Percentiles rank a stretch among this genome's conserved stretches.
These are phyloP conservation scores for Oryza nivara DNA, from an alignment of 176 grass and related monocot genomes.

Conservation along the genomic window DNA sequence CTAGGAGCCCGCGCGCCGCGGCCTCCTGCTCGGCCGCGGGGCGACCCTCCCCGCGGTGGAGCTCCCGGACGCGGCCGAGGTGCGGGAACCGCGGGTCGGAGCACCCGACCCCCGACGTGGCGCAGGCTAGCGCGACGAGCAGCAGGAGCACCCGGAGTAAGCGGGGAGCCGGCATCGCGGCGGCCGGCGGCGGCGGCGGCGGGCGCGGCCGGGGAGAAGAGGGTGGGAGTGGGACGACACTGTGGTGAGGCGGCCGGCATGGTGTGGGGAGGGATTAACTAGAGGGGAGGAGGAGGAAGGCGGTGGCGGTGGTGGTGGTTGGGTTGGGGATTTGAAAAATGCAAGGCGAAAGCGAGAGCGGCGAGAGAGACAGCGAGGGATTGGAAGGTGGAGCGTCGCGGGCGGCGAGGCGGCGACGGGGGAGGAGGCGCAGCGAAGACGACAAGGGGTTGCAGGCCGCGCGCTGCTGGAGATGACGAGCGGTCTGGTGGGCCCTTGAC, in stretches of 20 bases:
- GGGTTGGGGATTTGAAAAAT: conserved; percentile 28
- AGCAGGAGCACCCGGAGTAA: conserved; percentile 13
- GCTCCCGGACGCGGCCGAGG: conserved; percentile 54
- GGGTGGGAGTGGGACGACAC: not conserved
- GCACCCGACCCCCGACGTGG: conserved; percentile 12
- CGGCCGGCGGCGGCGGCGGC: not conserved
- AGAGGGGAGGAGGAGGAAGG: not conserved
- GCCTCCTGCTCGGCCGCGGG: conserved; percentile 49
- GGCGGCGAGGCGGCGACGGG: too few relatives aligned
- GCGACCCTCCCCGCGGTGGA: conserved; percentile 51
- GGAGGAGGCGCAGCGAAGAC: too few relatives aligned
- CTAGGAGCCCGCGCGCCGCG: conserved; percentile 50
- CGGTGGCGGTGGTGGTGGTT: not conserved
- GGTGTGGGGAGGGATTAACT: conserved; percentile 26
- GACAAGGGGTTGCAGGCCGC: too few relatives aligned
- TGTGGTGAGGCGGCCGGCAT: conserved; percentile 35
- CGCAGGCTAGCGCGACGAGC: conserved; percentile 26
- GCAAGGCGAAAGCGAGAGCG: not conserved
- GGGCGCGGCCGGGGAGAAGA: not conserved
- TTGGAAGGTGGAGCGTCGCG: too few relatives aligned
- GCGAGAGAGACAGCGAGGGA: too few relatives aligned
- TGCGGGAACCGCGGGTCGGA: conserved; percentile 41
- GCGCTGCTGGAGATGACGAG: too few relatives aligned
- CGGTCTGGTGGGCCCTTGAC: too few relatives aligned
- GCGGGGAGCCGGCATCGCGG: conserved; percentile 10